Conservation (phyloP, 164 flowering plant species). For the Nymphaea colorata region DNA sequence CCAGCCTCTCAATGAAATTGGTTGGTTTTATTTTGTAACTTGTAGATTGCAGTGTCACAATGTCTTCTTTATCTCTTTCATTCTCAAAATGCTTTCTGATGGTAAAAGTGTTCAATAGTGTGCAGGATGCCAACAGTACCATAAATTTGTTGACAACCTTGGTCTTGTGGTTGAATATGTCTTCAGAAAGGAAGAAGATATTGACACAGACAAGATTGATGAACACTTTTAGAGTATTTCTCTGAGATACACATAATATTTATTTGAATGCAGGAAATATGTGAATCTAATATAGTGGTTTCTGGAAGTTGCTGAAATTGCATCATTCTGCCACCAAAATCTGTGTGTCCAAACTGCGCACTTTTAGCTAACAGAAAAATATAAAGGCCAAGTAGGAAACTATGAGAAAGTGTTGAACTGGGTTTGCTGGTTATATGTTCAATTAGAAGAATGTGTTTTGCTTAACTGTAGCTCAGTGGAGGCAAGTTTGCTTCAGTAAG, state of each 20-base stretch:
- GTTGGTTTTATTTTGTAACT: not conserved
- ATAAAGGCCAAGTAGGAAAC: no score
- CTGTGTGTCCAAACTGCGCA: no score
- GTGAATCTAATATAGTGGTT: not conserved
- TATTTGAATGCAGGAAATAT: not conserved
- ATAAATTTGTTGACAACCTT: constrained; percentile 89
- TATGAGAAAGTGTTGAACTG: no score
- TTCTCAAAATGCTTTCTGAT: not conserved
- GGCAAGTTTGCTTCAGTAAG: no score
- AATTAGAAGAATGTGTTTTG: no score
- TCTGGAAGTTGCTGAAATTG: no score
- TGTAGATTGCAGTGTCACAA: no score
- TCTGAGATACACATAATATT: not conserved
- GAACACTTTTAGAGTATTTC: not conserved
- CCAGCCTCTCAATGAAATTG: not conserved
- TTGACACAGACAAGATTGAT: constrained; percentile 19
- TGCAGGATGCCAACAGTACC: constrained; percentile 84
- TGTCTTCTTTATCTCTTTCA: no score
- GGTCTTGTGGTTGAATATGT: constrained; percentile 84
- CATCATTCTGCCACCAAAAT: no score
- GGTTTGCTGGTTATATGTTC: no score
- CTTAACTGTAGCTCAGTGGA: no score
- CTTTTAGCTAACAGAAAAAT: no score
- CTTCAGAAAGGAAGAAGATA: constrained; percentile 34
- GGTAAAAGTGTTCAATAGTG: constrained; percentile 31